Percentiles rank a stretch among this genome's conserved stretches.
These are phyloP conservation scores for Xylariaceae sp. DNA, from an alignment of 2,329 filamentous ascomycete species.

Conservation along the genomic window DNA sequence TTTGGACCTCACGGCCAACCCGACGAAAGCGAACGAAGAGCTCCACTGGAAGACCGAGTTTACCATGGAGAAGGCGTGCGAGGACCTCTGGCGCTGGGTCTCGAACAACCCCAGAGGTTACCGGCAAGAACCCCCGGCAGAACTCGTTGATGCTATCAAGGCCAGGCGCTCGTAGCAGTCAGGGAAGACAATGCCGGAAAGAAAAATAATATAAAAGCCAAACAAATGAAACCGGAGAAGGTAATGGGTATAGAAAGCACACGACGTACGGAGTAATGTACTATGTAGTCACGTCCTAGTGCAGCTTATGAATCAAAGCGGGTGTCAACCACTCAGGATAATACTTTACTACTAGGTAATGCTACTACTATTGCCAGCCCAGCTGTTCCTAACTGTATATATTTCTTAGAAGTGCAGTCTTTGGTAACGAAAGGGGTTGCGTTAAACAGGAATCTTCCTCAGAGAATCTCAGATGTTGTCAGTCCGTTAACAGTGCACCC, in stretches of 20 bases:
- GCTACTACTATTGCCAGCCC: too few relatives aligned
- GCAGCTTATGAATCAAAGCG: conserved; percentile 5
- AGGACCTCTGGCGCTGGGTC: conserved; percentile 95
- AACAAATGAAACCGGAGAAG: conserved; percentile 5
- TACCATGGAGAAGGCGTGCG: conserved; percentile 87
- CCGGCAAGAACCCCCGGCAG: conserved; percentile 80
- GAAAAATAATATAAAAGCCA: not conserved
- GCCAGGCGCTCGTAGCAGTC: conserved; percentile 24
- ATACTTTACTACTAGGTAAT: not conserved
- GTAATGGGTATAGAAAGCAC: conserved; percentile 6
- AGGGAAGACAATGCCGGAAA: not conserved
- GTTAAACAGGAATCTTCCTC: too few relatives aligned
- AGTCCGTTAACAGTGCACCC: not conserved
- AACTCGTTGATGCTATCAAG: conserved; percentile 65
- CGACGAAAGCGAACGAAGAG: conserved; percentile 79
- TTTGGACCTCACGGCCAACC: conserved; percentile 89
- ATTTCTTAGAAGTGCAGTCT: not conserved
- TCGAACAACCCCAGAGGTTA: conserved; percentile 95
- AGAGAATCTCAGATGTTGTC: not conserved
- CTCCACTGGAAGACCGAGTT: conserved; percentile 87
- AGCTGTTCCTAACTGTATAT: not conserved
- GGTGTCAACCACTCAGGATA: not conserved
- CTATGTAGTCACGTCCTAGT: not conserved
- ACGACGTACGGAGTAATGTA: not conserved
- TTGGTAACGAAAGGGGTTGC: too few relatives aligned